phyloP scores from a whole-genome alignment of 2,329 filamentous ascomycete species.

The Coleophoma cylindrospora region DNA sequence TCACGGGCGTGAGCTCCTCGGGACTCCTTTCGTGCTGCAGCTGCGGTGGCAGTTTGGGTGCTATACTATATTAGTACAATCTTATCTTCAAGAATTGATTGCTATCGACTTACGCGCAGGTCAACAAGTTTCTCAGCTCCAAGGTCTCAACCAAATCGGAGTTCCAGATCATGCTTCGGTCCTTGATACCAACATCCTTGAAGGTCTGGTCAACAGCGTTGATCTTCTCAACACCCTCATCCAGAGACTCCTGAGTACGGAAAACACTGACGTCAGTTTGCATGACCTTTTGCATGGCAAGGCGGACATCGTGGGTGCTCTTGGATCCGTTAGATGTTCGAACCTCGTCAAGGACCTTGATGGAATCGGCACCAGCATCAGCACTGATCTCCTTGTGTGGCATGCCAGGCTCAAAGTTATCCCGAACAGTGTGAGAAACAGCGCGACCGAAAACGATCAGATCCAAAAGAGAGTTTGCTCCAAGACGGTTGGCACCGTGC shows the following conservation, averaged over 20 bases:
- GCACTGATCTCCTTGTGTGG: constrained; percentile 75
- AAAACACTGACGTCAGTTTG: constrained; percentile 96
- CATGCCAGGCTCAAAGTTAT: constrained; percentile 82
- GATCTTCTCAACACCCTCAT: constrained; percentile 89
- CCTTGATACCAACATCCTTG: constrained; percentile 86
- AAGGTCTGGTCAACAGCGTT: constrained; percentile 76
- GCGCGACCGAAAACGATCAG: constrained; percentile 96
- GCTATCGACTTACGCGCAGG: constrained; percentile 70
- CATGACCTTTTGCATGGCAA: constrained; percentile 97
- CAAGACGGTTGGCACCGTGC: constrained; percentile 95
- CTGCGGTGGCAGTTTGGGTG: constrained; percentile 84
- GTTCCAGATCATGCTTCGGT: constrained; percentile 99
- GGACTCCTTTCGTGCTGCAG: constrained; percentile 93
- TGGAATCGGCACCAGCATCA: constrained; percentile 84
- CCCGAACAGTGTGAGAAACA: constrained; percentile 93
- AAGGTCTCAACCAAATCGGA: constrained; percentile 94
- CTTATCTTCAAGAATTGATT: neutral
- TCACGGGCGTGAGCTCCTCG: constrained; percentile 96
- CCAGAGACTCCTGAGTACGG: constrained; percentile 87
- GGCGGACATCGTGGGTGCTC: constrained; percentile 82
- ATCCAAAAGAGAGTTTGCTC: constrained; percentile 97
- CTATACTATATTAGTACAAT: constrained; percentile 33
- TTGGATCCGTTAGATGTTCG: constrained; percentile 80
- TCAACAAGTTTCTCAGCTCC: constrained; percentile 90
- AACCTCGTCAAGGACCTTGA: constrained; percentile 78